Conservation (phyloP, 2,329 filamentous ascomycete species). For the Madurella mycetomatis region DNA sequence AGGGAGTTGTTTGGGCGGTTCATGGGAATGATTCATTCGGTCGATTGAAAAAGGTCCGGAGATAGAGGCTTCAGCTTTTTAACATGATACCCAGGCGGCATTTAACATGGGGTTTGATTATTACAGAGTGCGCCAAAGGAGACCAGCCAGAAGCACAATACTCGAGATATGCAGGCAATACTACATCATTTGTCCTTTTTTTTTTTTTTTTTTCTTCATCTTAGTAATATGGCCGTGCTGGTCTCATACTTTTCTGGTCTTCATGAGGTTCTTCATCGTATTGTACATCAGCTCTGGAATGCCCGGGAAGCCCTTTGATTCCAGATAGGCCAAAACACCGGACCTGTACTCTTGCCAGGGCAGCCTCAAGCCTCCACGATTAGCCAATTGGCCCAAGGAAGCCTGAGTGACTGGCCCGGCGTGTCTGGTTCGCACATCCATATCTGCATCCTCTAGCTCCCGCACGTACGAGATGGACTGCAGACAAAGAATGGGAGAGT, state of each 20-base stretch:
- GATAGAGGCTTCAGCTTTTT: conserved; percentile 7
- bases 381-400: conserved; percentile 58
- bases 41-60: neutral
- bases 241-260: conserved; percentile 6
- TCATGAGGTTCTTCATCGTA: conserved; percentile 67
- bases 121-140: neutral
- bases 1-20: neutral
- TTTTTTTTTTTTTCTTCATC: neutral
- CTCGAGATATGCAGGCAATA: neutral
- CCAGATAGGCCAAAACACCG: conserved; percentile 65
- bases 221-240: neutral
- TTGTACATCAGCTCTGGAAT: conserved; percentile 70
- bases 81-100: conserved; percentile 29
- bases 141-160: neutral
- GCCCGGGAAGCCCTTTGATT: conserved; percentile 59
- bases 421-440: conserved; percentile 47
- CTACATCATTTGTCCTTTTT: conserved; percentile 7
- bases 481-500: conserved; percentile 53
- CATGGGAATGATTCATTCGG: neutral
- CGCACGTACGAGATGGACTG: conserved; percentile 53
- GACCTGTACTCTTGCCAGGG: conserved; percentile 72
- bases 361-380: conserved; percentile 61
- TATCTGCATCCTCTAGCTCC: conserved; percentile 52
- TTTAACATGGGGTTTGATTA: conserved; percentile 28
- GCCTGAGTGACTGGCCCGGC: conserved; percentile 66